Evolutionary conservation across 2,329 filamentous ascomycete genomes (phyloP).

Genomic region (Hymenotorrendiella dingleyae): DNA sequence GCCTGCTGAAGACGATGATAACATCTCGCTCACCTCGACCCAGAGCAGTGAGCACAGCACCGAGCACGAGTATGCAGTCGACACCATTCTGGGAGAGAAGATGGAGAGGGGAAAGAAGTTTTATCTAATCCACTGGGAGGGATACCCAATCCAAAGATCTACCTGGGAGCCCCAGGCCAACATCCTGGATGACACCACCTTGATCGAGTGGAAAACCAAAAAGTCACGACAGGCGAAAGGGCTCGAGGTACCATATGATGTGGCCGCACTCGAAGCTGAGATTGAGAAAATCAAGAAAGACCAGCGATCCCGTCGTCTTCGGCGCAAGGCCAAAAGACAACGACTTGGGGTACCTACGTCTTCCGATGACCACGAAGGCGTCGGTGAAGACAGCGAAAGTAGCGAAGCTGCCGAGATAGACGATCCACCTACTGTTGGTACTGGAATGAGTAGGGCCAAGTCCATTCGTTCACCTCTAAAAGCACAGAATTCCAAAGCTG

Average conservation of each 20-base stretch:
- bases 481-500: too few species aligned
- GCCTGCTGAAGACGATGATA: too few species aligned
- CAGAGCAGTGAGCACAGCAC: conserved; percentile 10
- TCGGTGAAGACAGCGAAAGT: conserved; percentile 27
- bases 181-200: conserved; percentile 35
- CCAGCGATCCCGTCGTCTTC: conserved; percentile 16
- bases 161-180: conserved; percentile 47
- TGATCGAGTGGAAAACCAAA: conserved; percentile 28
- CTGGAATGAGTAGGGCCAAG: too few species aligned
- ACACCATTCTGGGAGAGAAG: conserved; percentile 46
- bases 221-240: conserved; percentile 17
- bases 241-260: conserved; percentile 19
- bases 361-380: conserved; percentile 15
- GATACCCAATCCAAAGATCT: conserved; percentile 49
- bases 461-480: too few species aligned
- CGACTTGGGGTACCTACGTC: conserved; percentile 13
- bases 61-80: conserved; percentile 32
- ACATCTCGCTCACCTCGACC: conserved; percentile 52
- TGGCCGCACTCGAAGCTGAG: conserved; percentile 13
- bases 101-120: conserved; percentile 29
- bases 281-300: conserved; percentile 7
- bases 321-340: conserved; percentile 19
- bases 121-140: conserved; percentile 61
- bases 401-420: conserved; percentile 11
- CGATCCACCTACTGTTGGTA: too few species aligned